phyloP scores from a whole-genome alignment of 164 flowering plant species.

The Buxus sempervirens region DNA sequence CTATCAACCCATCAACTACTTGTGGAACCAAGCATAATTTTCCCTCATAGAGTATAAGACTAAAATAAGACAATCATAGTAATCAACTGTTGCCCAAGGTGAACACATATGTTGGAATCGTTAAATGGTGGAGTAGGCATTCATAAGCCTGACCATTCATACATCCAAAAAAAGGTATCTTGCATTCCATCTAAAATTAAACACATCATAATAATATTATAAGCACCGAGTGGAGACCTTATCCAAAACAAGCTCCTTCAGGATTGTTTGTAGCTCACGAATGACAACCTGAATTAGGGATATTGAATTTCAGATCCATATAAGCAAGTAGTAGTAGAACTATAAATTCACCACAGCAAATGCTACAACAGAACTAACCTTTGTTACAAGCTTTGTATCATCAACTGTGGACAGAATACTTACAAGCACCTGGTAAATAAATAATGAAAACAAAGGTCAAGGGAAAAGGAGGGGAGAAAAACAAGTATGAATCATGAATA shows the following conservation, averaged over 20 bases:
- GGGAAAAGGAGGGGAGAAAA: background rate
- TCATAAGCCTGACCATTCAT: background rate
- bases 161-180: background rate
- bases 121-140: background rate
- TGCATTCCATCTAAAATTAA: background rate
- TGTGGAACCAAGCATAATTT: background rate
- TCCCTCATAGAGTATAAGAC: background rate
- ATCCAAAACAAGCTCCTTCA: constrained; percentile 67
- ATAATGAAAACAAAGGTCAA: background rate
- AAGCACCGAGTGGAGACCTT: constrained; percentile 54
- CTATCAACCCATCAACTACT: background rate
- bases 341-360: background rate
- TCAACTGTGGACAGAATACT: constrained; percentile 74
- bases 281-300: constrained; percentile 49
- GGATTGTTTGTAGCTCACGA: constrained; percentile 51
- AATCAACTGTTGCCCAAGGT: background rate
- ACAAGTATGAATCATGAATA: too few species aligned
- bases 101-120: background rate
- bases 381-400: constrained; percentile 80
- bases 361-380: constrained; percentile 41
- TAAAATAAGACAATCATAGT: background rate
- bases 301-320: background rate
- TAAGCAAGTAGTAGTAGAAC: background rate
- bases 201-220: too few species aligned
- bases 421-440: constrained; percentile 62